Evolutionary conservation across 331 rosid species (phyloP), one percentile per base, ranked within the genome.

Genomic region (Dryas integrifolia): DNA sequence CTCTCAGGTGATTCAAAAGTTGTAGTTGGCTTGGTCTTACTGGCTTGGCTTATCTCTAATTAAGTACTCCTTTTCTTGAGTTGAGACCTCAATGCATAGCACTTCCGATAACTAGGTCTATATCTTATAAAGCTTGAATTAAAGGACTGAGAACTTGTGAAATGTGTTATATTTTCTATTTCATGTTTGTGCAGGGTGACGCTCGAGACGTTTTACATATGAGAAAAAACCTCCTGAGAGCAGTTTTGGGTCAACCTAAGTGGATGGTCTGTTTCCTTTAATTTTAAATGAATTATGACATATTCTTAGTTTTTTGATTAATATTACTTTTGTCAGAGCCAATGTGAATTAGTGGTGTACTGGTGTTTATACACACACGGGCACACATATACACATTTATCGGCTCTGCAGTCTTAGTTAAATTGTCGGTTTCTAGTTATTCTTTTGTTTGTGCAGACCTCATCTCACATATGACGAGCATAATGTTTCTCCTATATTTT

Each of bases 201-300:
- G 77, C 81, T 40, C 90, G 83, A 48, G 95, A 91, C 79, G 81
- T 82, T 73, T 85, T 91, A 73, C 81, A 74, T 70, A 75, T 89
- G 48, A 85, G 98, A 80, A 94, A 86, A 83, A 83, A 77, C 82
- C 87, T 94, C 74, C 64, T 94, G 72, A 85, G 86, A 79, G 90
- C 85, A 76, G 49, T 84, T 81, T 78, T 85, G 81, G 82, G 82
- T 69, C 90, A 85, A 84, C 81, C 80, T 77, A 73, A 80, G 49
- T 70, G 84, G 91, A 90, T 88, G 97, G 98, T 93, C 41, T 56
- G 79, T 46, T 79, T 74, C 11, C 73, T 16, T 73, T 60, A 43
- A 46, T 40, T 73, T 64, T 41, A 53, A 46, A 59, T 64, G 74
- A 9, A 41, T 62, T 45, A 52, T 52, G 47, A 47, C 51, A 18